These are phyloP conservation scores for Rubus parviflorus DNA, from an alignment of 306 rosid species.

Conservation along the genomic window DNA sequence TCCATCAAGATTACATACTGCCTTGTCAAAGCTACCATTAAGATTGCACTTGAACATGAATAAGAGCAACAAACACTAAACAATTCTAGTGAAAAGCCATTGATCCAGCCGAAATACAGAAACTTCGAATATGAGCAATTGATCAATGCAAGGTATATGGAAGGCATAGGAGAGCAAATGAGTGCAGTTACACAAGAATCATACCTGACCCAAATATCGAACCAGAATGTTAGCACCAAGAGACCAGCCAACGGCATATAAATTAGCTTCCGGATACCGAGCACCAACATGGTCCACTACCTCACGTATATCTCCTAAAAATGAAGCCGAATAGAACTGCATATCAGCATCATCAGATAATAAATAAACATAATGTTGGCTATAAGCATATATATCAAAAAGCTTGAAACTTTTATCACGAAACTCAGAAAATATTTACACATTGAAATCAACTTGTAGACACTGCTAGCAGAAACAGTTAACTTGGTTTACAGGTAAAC, in stretches of 20 bases:
- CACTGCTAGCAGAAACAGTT: neutral
- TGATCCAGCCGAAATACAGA: neutral
- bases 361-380: slow-evolving; percentile 28
- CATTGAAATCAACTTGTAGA: neutral
- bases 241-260: slow-evolving; percentile 94
- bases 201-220: slow-evolving; percentile 85
- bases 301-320: slow-evolving; percentile 75
- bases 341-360: slow-evolving; percentile 34
- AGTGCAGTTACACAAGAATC: neutral
- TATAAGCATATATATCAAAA: slow-evolving; percentile 1
- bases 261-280: slow-evolving; percentile 68
- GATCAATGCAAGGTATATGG: neutral
- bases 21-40: neutral
- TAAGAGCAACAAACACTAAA: neutral
- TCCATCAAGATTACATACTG: neutral
- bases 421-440: neutral
- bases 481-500: neutral
- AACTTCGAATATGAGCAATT: neutral
- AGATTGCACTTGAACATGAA: neutral
- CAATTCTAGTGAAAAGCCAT: neutral
- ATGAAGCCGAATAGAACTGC: slow-evolving; percentile 98
- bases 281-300: slow-evolving; percentile 71
- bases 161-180: neutral
- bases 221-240: slow-evolving; percentile 97
- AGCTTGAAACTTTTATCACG: neutral